Evolutionary conservation across 331 rosid species (phyloP), one percentile per base, ranked within the genome.

Genomic region (Prunus yedoensis): DNA sequence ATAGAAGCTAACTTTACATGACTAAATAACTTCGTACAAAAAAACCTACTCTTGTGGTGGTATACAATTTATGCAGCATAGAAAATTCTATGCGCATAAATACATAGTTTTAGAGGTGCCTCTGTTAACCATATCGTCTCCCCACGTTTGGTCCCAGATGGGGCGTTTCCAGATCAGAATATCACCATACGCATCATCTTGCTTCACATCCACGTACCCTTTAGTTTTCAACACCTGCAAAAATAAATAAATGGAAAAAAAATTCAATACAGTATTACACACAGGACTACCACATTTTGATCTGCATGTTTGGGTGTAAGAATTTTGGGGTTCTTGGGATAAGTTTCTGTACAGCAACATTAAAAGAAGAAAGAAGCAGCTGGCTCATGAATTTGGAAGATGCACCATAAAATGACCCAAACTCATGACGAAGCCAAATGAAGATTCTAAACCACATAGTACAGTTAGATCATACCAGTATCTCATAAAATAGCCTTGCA

Each of bases 401-500:
- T 47, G 52, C 52, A 47, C 4, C 52, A 12, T 47, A 47, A 47
- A 47, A 47, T 47, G 17, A 47, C 38, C 38, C 38, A 5, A 32
- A 32, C 38, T 32, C 38, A 32, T 32, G 38, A 32, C 38, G 38
- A 32, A 10, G 30, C 27, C 14, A 60, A 2, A 28, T 0, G 43
- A 28, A 28, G 20, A 27, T 25, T 60, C 66, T 5, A 60, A 4
- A 57, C 32, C 63, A 11, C 13, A 23, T 54, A 2, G 64, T 16
- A 20, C 32, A 43, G 21, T 63, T 23, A 47, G 73, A 73, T 80
- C 84, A 16, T 90, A 95, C 99, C 97, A 95, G 87, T 64, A 88
- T 52, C 89, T 95, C 99, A 68, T 90, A 87, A 75, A 95, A 95
- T 59, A 92, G 75, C 78, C 86, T 80, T 46, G 97, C 96, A 70